A percentile compares a stretch with the other conserved stretches of the same genome.
These are phyloP conservation scores for Cryphonectria radicalis DNA, from an alignment of 2,329 filamentous ascomycete species.

Conservation along the genomic window DNA sequence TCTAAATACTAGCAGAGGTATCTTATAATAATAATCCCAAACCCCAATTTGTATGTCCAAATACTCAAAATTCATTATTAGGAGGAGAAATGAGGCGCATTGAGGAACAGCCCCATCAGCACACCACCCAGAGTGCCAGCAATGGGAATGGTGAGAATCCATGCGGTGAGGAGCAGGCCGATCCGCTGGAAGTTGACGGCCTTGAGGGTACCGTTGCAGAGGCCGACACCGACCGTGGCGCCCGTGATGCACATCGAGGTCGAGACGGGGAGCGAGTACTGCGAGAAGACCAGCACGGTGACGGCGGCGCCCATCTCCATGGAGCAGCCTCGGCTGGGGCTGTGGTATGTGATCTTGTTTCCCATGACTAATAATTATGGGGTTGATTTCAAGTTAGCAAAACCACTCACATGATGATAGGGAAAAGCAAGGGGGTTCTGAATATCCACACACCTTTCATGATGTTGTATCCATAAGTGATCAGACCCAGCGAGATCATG, in stretches of 20 bases:
- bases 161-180: conserved; percentile 67
- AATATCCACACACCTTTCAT: conserved; percentile 67
- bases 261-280: conserved; percentile 75
- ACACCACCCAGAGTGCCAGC: conserved; percentile 60
- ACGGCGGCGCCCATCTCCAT: conserved; percentile 83
- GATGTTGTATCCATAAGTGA: conserved; percentile 82
- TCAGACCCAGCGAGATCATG: conserved; percentile 68
- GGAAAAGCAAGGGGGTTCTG: neutral
- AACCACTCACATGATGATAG: too few relatives aligned
- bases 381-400: conserved; percentile 11
- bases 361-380: conserved; percentile 67
- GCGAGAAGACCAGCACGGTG: conserved; percentile 76
- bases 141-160: conserved; percentile 68
- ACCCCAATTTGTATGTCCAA: too few relatives aligned
- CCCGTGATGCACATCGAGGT: conserved; percentile 82
- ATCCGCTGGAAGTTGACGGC: conserved; percentile 80
- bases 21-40: neutral
- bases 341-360: conserved; percentile 78
- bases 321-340: conserved; percentile 60
- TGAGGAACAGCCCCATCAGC: conserved; percentile 56
- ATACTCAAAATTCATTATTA: neutral
- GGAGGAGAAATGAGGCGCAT: conserved; percentile 59
- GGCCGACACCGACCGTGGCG: conserved; percentile 76
- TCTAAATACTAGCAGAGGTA: neutral
- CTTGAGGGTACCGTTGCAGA: conserved; percentile 73